Conservation (phyloP, 2,329 filamentous ascomycete genomes). For the Ceratocystis colombiana region DNA sequence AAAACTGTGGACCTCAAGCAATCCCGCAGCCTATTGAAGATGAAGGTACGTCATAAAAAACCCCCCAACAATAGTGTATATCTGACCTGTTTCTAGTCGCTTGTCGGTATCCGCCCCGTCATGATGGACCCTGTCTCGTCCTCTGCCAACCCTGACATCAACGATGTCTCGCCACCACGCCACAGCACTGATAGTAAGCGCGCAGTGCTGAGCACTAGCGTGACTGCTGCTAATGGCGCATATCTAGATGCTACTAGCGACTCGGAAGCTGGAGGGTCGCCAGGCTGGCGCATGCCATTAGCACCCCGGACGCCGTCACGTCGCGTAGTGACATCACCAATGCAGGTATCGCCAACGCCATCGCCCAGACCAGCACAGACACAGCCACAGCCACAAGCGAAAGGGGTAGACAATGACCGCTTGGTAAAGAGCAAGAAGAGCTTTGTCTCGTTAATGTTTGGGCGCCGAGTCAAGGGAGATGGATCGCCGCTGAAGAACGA, state of each 20-base stretch:
- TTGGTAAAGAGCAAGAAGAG: slow-evolving; percentile 37
- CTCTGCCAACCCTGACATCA: background rate
- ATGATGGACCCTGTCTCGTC: slow-evolving; percentile 2
- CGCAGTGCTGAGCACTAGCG: background rate
- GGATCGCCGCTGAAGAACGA: slow-evolving; percentile 14
- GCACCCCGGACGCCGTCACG: background rate
- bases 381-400: background rate
- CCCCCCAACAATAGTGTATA: too few species aligned
- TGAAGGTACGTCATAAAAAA: background rate
- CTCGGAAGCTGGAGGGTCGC: background rate
- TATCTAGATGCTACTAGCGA: background rate
- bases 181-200: slow-evolving; percentile 12
- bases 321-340: background rate
- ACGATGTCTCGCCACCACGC: background rate
- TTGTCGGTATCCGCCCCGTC: background rate
- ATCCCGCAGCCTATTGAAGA: slow-evolving; percentile 1
- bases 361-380: background rate
- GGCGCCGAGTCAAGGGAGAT: slow-evolving; percentile 13
- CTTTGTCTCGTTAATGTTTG: slow-evolving; percentile 39
- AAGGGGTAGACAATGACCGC: background rate
- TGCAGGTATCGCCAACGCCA: background rate
- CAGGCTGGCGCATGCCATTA: background rate
- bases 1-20: background rate
- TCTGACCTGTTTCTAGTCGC: background rate
- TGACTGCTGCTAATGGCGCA: slow-evolving; percentile 5